Evolutionary conservation across 2,329 filamentous ascomycete species (phyloP), one percentile per base, ranked within the genome.

Genomic region (Colletotrichum sp.): DNA sequence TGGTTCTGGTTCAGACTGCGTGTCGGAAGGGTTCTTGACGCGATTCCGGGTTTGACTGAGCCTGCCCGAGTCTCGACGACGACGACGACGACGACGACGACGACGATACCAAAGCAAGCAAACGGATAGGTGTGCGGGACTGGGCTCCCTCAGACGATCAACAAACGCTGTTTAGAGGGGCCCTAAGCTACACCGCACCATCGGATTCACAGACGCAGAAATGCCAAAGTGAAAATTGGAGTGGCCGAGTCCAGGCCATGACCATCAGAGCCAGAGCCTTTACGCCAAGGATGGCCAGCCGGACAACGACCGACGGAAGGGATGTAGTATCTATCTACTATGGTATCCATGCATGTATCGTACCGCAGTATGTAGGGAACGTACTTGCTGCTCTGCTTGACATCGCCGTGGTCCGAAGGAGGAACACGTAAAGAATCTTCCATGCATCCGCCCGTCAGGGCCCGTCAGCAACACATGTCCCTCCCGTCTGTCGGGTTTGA

Each of bases 381-480:
- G 18, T 12, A 60, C 57, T 18, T 64, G 8, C 13, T 36, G 60
- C 13, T 63, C 49, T 44, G 13, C 39, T 44, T 44, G 39, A 68
- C 62, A 65, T 74, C 68, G 49, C 71, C 59, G 60, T 71, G n/a
- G 49, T n/a, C 34, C 59, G 30, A 72, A 26, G 32, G 59, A 74
- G 70, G 76, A 69, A 77, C 63, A 64, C 32, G 70, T 63, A 71
- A 49, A 64, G 74, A 77, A 77, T 55, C 39, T 77, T 77, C 76
- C 57, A 63, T 63, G 66, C 66, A 59, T 59, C 49, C 30, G 30
- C 18, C 26, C n/a, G 59, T 68, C 71, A 21, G 64, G 49, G n/a
- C 26, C 36, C 7, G 36, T 44, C 16, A 44, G 39, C 39, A n/a
- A 18, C 16, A 18, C 39, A 18, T n/a, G 39, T 44, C 39, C 39